Evolutionary conservation across 345 rosid genomes (phyloP), one percentile per base, ranked within the genome.

Genomic region (Viola odorata): DNA sequence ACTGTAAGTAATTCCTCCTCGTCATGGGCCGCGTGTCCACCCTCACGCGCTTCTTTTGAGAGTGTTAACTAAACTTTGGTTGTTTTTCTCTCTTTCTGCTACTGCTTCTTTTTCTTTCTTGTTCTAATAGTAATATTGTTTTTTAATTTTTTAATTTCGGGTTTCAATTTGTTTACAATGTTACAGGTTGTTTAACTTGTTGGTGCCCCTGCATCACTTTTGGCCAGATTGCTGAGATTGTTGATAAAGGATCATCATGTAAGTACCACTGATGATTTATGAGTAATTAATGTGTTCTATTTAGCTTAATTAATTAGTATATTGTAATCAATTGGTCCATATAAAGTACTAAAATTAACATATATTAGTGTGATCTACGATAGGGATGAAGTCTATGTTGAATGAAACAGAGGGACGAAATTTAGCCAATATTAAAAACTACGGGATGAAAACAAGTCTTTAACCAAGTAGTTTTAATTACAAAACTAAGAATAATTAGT

Each of bases 171-270:
- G 32, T 23, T 23, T 23, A 23, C 32, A 23, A 23, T 23, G 2
- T 63, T 12, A n/a, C 62, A 79, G 83, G 83, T 39, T 79, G 75
- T 41, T 12, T 76, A 1, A 79, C 83, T 0, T 76, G 58, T 3
- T 79, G 76, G 65, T 79, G 83, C 40, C 83, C 80, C 1, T 75
- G 80, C 54, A 57, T 66, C 54, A 72, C 79, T 4, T 78, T 78
- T 8, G 82, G 79, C 37, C 68, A 40, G 61, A 64, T 75, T 57
- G 77, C 82, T 53, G 80, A 78, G 61, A 69, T 78, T 37, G 79
- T 72, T 0, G 82, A 78, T 48, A 72, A 72, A 50, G 82, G 82
- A 2, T 72, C 82, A 4, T 75, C 82, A 3, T 3, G 82, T 78
- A 58, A 62, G 73, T 56, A 6, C 11, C 2, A 23, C 1, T 23